Evolutionary conservation across 192 early-diverging fungal species (phyloP).

Genomic region (Coemansia sp.): DNA sequence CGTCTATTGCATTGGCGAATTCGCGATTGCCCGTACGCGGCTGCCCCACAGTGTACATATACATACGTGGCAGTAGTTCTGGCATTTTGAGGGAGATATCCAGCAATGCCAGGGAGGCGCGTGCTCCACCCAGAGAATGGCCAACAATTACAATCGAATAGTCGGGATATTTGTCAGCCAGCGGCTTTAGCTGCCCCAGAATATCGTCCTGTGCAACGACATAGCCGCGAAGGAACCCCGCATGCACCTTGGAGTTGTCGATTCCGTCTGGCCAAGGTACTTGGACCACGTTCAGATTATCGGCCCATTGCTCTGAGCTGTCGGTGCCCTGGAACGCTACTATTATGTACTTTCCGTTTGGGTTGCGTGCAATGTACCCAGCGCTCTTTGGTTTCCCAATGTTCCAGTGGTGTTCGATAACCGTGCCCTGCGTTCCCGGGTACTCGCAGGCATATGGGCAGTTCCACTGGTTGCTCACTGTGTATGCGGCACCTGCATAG

Average conservation of each 20-base stretch:
- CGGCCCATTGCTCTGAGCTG: conserved; percentile 22
- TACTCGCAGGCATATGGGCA: conserved; percentile 32
- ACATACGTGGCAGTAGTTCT: conserved; percentile 8
- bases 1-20: conserved; percentile 29
- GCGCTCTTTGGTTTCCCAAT: conserved; percentile 17
- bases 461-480: conserved; percentile 27
- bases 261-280: conserved; percentile 20
- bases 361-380: conserved; percentile 42
- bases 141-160: conserved; percentile 36
- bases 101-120: conserved; percentile 24
- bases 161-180: conserved; percentile 22
- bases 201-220: conserved; percentile 11
- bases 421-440: conserved; percentile 33
- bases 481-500: conserved; percentile 42
- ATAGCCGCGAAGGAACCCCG: conserved; percentile 39
- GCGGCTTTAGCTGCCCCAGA: conserved; percentile 1
- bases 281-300: conserved; percentile 23
- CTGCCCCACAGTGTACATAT: conserved; percentile 35
- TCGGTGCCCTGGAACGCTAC: conserved; percentile 44
- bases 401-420: conserved; percentile 35
- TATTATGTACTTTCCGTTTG: conserved; percentile 10
- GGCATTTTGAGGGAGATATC: conserved; percentile 20
- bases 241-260: conserved; percentile 31
- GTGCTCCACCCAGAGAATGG: conserved; percentile 41
- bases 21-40: conserved; percentile 39